Evolutionary conservation across 176 grass and related monocot genomes (phyloP), one percentile per base, ranked within the genome.

Genomic region (Guadua angustifolia): DNA sequence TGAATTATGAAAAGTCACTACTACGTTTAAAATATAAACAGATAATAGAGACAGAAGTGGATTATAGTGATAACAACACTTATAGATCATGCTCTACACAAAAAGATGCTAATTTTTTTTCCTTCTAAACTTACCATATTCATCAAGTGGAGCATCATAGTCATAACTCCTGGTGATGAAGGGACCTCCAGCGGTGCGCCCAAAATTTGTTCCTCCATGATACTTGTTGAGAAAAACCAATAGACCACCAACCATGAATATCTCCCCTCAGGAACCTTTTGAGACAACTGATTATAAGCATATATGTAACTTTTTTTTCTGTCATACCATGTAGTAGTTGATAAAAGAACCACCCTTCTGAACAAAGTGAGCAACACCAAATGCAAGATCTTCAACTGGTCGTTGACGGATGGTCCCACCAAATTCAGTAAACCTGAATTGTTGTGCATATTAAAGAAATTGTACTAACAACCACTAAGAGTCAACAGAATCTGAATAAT

Each of bases 161-260:
- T 99, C 97, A 69, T 99, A 99, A 86, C 97, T 99, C 11, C 93
- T 99, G 71, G 97, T 99, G 56, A 99, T 94, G 52, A 99, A 99
- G n/a, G 97, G 97, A 61, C 97, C 97, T 56, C 97, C 97, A 79
- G 97, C 93, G 24, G 93, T 99, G 59, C 97, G 93, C 17, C 89
- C 97, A 68, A 99, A 99, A 81, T 99, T 99, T 69, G 97, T 99
- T 92, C 97, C 97, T n/a, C 97, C 97, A 21, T 99, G 97, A 82
- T 99, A 99, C 97, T 99, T 50, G 78, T 85, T 17, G 46, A 83
- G 17, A 21, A 71, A 85, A 81, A 82, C 0, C 1, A 86, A 61
- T 42, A 82, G 78, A 82, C 5, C 17, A 72, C 9, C 25, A 73
- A 40, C 40, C 22, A 79, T 67, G 61, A 74, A 55, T 71, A 77